These are phyloP conservation scores for Polytrichum formosum DNA, from an alignment of 225 moss, liverwort and hornwort species.

Conservation along the genomic window DNA sequence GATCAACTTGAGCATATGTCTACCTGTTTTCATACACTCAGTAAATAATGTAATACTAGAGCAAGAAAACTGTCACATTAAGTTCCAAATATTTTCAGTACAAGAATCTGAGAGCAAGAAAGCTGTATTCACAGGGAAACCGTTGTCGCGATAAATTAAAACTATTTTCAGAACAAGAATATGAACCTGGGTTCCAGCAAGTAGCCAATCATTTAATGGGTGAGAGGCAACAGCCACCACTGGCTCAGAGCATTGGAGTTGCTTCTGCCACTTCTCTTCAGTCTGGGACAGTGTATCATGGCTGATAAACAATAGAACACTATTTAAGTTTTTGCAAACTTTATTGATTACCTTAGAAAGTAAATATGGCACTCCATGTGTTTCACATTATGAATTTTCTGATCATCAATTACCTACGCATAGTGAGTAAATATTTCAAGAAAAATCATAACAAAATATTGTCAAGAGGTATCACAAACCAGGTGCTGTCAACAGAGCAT, in stretches of 20 bases:
- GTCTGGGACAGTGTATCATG: constrained; percentile 2
- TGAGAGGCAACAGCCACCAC: constrained; percentile 70
- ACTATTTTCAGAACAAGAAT: no score
- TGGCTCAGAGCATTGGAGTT: constrained; percentile 54
- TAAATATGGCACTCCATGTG: no score
- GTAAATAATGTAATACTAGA: no score
- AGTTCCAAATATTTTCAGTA: no score
- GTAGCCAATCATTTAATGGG: constrained; percentile 67
- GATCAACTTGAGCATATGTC: no score
- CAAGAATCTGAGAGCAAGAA: no score
- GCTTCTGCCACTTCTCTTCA: constrained; percentile 43
- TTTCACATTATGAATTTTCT: neutral
- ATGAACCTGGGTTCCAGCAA: constrained; percentile 77
- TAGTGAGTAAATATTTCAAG: no score
- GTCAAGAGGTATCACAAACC: constrained; percentile 32
- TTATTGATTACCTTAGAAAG: neutral
- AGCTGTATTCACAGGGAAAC: no score
- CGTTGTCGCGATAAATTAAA: no score
- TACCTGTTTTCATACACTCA: no score
- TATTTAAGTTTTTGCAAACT: neutral
- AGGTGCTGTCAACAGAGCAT: constrained; percentile 42
- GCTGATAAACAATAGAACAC: constrained; percentile 21
- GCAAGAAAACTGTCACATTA: no score
- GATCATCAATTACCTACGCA: neutral
- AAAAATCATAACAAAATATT: neutral